A percentile compares a stretch with the other conserved stretches of the same genome.
Conservation (phyloP, 169 alveolate species). For the Ichthyophthirius multifiliis region DNA sequence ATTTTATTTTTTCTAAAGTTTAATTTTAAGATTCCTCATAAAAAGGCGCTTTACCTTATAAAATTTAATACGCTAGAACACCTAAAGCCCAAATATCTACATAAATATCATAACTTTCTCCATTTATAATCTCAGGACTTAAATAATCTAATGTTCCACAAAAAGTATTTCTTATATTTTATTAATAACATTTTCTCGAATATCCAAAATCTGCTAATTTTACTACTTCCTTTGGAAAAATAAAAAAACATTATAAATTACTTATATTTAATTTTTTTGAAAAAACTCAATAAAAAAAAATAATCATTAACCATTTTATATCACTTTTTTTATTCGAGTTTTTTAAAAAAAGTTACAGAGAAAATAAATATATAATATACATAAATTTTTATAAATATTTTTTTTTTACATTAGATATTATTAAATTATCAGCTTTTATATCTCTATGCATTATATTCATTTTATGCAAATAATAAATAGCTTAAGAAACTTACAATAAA, state of each 20-base stretch:
- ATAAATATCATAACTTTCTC: conserved; percentile 52
- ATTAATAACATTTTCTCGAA: conserved; percentile 33
- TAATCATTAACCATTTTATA: too few relatives aligned
- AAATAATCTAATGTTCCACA: conserved; percentile 58
- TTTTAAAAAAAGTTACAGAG: too few relatives aligned
- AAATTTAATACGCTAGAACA: conserved; percentile 49
- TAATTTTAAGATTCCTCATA: not conserved
- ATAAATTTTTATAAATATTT: too few relatives aligned
- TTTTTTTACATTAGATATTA: conserved; percentile 13
- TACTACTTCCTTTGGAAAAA: not conserved
- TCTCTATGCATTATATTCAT: conserved; percentile 34
- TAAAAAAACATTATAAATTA: not conserved
- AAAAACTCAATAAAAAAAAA: too few relatives aligned
- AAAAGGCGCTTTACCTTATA: conserved; percentile 28
- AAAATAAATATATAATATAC: too few relatives aligned
- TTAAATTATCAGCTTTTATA: conserved; percentile 33
- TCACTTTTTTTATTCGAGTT: too few relatives aligned
- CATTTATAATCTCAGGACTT: conserved; percentile 56
- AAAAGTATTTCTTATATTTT: conserved; percentile 46
- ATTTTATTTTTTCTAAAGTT: not conserved
- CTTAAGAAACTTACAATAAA: conserved; percentile 1
- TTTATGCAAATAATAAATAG: conserved; percentile 11
- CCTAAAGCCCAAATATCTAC: conserved; percentile 74
- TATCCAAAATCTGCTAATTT: conserved; percentile 65
- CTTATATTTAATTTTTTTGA: not conserved